Evolutionary conservation across 2,329 filamentous ascomycete genomes (phyloP), one percentile per base, ranked within the genome.

Genomic region (Neofusicoccum ribis): DNA sequence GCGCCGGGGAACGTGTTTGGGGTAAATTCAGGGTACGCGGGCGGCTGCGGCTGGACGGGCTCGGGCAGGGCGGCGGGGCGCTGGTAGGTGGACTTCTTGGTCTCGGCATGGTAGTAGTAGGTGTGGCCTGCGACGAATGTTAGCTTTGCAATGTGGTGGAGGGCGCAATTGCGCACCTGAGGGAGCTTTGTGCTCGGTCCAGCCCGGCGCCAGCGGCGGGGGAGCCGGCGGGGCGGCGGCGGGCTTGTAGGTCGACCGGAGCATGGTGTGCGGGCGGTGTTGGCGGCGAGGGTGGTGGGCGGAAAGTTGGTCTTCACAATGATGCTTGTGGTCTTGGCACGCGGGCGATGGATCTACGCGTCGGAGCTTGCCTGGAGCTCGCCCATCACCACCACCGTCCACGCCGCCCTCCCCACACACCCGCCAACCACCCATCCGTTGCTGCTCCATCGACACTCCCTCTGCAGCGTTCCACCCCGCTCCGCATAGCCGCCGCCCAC

Each of bases 101-200:
- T 94, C 64, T 85, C 82, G 51, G 88, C 83, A 79, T 97, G 90
- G 81, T 96, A 95, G 79, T 93, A 97, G 80, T 97, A 97, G 34
- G 85, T 84, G 77, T 97, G 93, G 4, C 92, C 92, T 65, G 17
- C 14, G 7, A 58, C 43, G 31, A 27, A 6, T 46, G 65, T 72
- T 64, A 73, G 70, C 62, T 60, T 52, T 39, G 51, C 68, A 69
- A 9, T 66, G 70, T 68, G 70, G 68, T 46, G 44, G 4, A 47
- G 34, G 34, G 31, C 17, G 23, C 46, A 31, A 64, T 60, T 44
- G 36, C 63, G 44, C 78, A 86, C 87, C 87, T 59, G 90, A 89
- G 5, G 93, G 93, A 61, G 93, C 92, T 78, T 89, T 93, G 80
- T 97, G 93, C 77, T 96, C 91, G n/a, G 91, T 92, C 93, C 93